These are phyloP conservation scores for Clonostachys rosea DNA, from an alignment of 2,329 filamentous ascomycete genomes.

Conservation along the genomic window DNA sequence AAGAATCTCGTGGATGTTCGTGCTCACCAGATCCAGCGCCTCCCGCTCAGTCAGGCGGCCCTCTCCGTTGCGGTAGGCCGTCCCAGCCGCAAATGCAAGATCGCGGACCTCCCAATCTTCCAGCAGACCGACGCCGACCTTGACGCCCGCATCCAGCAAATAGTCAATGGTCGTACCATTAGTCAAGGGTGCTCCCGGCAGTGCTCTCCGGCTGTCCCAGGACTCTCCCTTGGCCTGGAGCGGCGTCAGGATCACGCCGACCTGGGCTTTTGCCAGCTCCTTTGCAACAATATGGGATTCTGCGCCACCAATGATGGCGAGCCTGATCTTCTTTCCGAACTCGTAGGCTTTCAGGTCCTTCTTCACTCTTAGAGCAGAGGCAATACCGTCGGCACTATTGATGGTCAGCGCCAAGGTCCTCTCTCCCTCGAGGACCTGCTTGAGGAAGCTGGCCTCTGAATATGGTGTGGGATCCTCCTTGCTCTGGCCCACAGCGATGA, in stretches of 20 bases:
- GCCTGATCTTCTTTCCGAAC: constrained; percentile 24
- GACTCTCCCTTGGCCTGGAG: constrained; percentile 46
- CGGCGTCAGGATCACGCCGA: constrained; percentile 57
- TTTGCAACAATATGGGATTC: constrained; percentile 57
- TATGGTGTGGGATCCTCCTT: constrained; percentile 25
- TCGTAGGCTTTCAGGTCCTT: constrained; percentile 38
- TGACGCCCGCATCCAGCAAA: constrained; percentile 54
- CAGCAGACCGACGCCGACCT: constrained; percentile 50
- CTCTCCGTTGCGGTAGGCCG: constrained; percentile 49
- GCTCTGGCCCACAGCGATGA: constrained; percentile 42
- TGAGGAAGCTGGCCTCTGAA: constrained; percentile 45
- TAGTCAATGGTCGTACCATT: constrained; percentile 58
- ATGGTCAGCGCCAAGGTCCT: constrained; percentile 52
- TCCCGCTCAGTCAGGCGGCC: constrained; percentile 47
- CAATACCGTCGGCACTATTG: constrained; percentile 60
- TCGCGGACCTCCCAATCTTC: constrained; percentile 61
- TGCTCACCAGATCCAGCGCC: constrained; percentile 52
- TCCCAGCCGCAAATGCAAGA: constrained; percentile 54
- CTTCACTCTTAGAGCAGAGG: constrained; percentile 55
- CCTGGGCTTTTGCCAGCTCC: constrained; percentile 49
- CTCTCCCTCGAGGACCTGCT: constrained; percentile 47
- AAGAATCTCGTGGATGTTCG: constrained; percentile 53
- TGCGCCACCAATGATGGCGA: constrained; percentile 58
- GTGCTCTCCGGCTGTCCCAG: constrained; percentile 59
- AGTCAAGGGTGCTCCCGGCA: constrained; percentile 61